Evolutionary conservation across 352 stramenopile genomes (phyloP).

Genomic region (Phytophthora idaei): DNA sequence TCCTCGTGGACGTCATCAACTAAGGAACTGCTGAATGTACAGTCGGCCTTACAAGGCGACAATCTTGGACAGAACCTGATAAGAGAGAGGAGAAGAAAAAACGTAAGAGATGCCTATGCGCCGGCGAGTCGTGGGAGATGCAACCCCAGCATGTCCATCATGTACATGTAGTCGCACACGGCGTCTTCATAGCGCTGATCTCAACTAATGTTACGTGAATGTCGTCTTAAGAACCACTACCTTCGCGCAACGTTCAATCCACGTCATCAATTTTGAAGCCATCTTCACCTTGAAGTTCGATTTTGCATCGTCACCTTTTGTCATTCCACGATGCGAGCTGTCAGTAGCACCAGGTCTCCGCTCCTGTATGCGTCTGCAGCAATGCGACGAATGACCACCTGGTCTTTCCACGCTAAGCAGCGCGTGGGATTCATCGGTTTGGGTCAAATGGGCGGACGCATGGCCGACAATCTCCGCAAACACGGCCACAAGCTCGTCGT

Average conservation of each 20-base stretch:
- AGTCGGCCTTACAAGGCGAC: constrained; percentile 4
- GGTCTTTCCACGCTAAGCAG: not conserved
- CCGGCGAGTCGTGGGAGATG: too few relatives aligned
- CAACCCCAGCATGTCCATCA: too few relatives aligned
- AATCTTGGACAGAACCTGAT: constrained; percentile 10
- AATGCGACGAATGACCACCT: not conserved
- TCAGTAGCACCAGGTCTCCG: not conserved
- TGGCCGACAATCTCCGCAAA: constrained; percentile 92
- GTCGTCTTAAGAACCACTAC: not conserved
- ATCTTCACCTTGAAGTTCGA: not conserved
- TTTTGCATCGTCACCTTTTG: not conserved
- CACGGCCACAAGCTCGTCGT: constrained; percentile 84
- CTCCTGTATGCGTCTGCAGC: not conserved
- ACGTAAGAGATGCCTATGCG: not conserved
- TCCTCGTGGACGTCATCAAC: constrained; percentile 96
- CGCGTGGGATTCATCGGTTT: constrained; percentile 91
- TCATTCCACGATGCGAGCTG: not conserved
- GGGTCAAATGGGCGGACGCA: constrained; percentile 95
- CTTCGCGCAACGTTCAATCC: not conserved
- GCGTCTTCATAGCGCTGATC: too few relatives aligned
- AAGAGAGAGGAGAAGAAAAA: not conserved
- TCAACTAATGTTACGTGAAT: not conserved
- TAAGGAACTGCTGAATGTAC: constrained; percentile 31
- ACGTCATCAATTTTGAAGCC: constrained; percentile 13
- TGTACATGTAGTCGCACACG: too few relatives aligned